Evolutionary conservation across 2,329 filamentous ascomycete species (phyloP).

Genomic region (Capronia coronata): DNA sequence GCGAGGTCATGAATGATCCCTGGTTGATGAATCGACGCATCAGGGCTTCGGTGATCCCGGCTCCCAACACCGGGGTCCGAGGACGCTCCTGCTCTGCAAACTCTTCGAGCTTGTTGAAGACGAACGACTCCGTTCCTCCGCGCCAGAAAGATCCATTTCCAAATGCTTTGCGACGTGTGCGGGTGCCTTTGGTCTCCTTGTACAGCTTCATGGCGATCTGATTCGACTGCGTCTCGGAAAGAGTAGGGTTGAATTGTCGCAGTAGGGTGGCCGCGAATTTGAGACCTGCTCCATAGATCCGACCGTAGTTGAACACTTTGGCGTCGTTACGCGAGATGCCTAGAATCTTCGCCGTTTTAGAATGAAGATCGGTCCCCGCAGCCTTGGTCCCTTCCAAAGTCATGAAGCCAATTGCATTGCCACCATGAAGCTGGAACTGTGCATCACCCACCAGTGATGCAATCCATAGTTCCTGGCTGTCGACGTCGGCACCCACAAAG

Average conservation of each 20-base stretch:
- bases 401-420: constrained; percentile 98
- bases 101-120: constrained; percentile 96
- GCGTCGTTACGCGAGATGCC: constrained; percentile 93
- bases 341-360: constrained; percentile 82
- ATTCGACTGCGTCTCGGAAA: constrained; percentile 72
- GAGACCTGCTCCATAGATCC: constrained; percentile 94
- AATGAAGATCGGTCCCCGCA: constrained; percentile 88
- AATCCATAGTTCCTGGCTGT: constrained; percentile 97
- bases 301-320: constrained; percentile 97
- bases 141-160: constrained; percentile 77
- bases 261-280: constrained; percentile 88
- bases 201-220: constrained; percentile 75
- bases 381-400: constrained; percentile 93
- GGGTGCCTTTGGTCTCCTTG: constrained; percentile 79
- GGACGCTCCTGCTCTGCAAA: constrained; percentile 93
- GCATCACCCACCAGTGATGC: constrained; percentile 91
- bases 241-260: constrained; percentile 81
- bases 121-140: constrained; percentile 91
- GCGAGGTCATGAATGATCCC: constrained; percentile 86
- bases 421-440: constrained; percentile 89
- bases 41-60: constrained; percentile 91
- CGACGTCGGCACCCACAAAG: constrained; percentile 95
- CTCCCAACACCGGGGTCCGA: constrained; percentile 83
- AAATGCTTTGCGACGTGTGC: constrained; percentile 67
- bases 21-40: constrained; percentile 82